Evolutionary conservation across 2,329 filamentous ascomycete species (phyloP), one percentile per base, ranked within the genome.

Genomic region (Fusarium sp.): DNA sequence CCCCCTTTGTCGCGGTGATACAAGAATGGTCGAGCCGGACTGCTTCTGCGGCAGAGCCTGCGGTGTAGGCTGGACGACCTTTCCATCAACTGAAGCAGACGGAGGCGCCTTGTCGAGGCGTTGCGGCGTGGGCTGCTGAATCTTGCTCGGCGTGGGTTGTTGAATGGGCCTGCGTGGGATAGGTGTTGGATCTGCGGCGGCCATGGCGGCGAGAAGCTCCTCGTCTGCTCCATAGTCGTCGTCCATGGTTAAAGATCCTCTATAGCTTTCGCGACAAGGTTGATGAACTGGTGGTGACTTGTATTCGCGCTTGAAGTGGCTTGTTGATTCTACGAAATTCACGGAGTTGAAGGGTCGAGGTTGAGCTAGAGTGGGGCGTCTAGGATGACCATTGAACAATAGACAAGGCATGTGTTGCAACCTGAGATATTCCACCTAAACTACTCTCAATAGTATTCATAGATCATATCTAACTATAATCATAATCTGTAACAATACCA

Each of bases 1-100:
- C 71, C 96, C 97, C 83, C 97, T 97, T 83, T 99, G 95, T 45
- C 95, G 92, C 18, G 94, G 93, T 39, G 95, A 98, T 33, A 98
- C 95, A 22, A 97, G 88, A 75, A 98, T 97, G 6, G 93, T 91
- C 18, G 94, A 95, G 5, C 93, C 92, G 2, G 90, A 84, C 9
- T 86, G 86, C 57, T 86, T 86, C 71, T 90, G 89, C 1, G 94
- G 89, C 4, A 98, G 88, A n/a, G 91, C 92, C 84, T 98, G 95
- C 1, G 95, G 96, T 67, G 92, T 97, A 13, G 95, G 95, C 83
- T 98, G 96, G 37, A 96, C 92, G 29, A 97, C 88, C 79, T 92
- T 93, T 43, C 86, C 80, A 43, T 81, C 81, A 4, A 82, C 74
- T 7, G 81, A 77, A 10, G 83, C 81, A 24, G 83, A 76, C n/a